These are phyloP conservation scores for Chrysoporthe cubensis DNA, from an alignment of 2,329 filamentous ascomycete species.

Conservation along the genomic window DNA sequence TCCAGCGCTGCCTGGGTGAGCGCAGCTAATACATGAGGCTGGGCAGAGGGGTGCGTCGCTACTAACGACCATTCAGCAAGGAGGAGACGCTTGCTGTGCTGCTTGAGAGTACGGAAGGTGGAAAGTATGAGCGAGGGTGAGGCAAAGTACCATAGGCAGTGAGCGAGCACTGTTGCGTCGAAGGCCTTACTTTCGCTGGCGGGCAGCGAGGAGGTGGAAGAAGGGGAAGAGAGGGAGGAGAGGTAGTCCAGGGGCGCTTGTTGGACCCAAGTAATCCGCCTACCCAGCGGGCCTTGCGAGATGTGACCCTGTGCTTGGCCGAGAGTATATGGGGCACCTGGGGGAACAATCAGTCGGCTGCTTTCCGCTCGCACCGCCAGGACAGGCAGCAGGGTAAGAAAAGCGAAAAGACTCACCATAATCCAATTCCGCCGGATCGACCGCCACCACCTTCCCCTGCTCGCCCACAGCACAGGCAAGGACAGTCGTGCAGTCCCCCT, in stretches of 20 bases:
- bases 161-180: slow-evolving; percentile 52
- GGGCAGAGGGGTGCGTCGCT: slow-evolving; percentile 17
- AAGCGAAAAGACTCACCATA: slow-evolving; percentile 47
- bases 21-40: slow-evolving; percentile 29
- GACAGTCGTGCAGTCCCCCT: slow-evolving; percentile 60
- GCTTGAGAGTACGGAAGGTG: slow-evolving; percentile 28
- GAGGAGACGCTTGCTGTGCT: slow-evolving; percentile 29
- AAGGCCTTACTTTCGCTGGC: slow-evolving; percentile 35
- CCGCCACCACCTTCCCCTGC: slow-evolving; percentile 50
- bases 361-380: slow-evolving; percentile 2
- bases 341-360: slow-evolving; percentile 7
- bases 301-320: slow-evolving; percentile 52
- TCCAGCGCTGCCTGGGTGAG: slow-evolving; percentile 29
- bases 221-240: slow-evolving; percentile 26
- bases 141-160: slow-evolving; percentile 59
- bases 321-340: slow-evolving; percentile 44
- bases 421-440: slow-evolving; percentile 55
- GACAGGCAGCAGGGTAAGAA: slow-evolving; percentile 11
- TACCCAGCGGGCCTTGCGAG: slow-evolving; percentile 43
- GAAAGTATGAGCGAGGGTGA: slow-evolving; percentile 24
- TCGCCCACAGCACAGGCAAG: slow-evolving; percentile 53
- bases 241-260: slow-evolving; percentile 43
- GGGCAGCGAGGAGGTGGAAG: slow-evolving; percentile 13
- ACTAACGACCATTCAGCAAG: slow-evolving; percentile 30
- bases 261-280: slow-evolving; percentile 49